A percentile compares a stretch with the other conserved stretches of the same genome.
phyloP scores from a whole-genome alignment of 2,329 filamentous ascomycete genomes.

The Arachnopeziza araneosa region DNA sequence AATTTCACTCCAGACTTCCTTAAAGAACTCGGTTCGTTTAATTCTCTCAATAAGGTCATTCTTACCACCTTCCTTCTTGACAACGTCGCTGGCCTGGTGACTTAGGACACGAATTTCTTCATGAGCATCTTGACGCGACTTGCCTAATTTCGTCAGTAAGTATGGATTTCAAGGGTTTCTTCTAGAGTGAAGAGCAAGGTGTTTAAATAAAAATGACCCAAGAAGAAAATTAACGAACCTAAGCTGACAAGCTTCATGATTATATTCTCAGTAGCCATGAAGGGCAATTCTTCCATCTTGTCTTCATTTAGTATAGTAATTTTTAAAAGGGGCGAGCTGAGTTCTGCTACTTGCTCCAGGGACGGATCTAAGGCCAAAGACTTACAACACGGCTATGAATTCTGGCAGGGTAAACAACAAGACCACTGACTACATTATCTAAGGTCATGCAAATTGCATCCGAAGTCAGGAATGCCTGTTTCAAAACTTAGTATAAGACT shows the following conservation, averaged over 20 bases:
- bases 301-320: not conserved
- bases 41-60: slow-evolving; percentile 84
- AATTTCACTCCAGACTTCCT: slow-evolving; percentile 62
- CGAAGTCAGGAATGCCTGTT: slow-evolving; percentile 47
- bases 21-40: slow-evolving; percentile 66
- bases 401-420: slow-evolving; percentile 67
- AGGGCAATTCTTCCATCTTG: slow-evolving; percentile 60
- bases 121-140: slow-evolving; percentile 74
- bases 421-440: slow-evolving; percentile 46
- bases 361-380: not conserved
- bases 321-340: not conserved
- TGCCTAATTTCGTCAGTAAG: not conserved
- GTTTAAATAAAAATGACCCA: not conserved
- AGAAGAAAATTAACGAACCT: slow-evolving; percentile 37
- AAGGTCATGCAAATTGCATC: slow-evolving; percentile 62
- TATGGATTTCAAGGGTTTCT: not conserved
- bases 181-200: not conserved
- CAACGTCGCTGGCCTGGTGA: slow-evolving; percentile 65
- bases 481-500: not conserved
- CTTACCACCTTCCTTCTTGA: slow-evolving; percentile 67
- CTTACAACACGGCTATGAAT: slow-evolving; percentile 57
- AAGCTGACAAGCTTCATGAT: slow-evolving; percentile 73
- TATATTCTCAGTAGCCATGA: slow-evolving; percentile 72
- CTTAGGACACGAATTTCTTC: slow-evolving; percentile 81
- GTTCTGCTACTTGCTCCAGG: too few relatives aligned